phyloP scores from a whole-genome alignment of 805 yeast species.

The Cyberlindnera mycetangii region DNA sequence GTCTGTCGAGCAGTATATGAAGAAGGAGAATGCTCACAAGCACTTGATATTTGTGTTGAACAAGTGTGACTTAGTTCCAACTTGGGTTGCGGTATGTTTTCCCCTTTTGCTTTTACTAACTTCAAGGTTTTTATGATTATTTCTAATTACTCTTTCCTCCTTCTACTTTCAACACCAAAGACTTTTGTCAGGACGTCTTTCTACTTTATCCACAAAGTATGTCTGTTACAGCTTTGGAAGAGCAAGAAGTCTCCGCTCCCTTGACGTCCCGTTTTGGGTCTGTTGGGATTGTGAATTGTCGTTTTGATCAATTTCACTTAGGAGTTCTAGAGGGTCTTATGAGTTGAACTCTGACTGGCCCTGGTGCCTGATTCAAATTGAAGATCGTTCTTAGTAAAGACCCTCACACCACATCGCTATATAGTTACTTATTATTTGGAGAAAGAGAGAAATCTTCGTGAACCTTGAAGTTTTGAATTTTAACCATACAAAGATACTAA shows the following conservation, averaged over 20 bases:
- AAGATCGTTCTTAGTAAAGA: slow-evolving; percentile 80
- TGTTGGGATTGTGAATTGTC: slow-evolving; percentile 26
- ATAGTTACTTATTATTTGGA: slow-evolving; percentile 15
- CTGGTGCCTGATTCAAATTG: slow-evolving; percentile 12
- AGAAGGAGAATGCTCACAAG: slow-evolving; percentile 93
- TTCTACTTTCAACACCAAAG: slow-evolving; percentile 55
- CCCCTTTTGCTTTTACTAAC: slow-evolving; percentile 24
- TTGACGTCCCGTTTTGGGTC: slow-evolving; percentile 46
- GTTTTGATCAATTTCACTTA: slow-evolving; percentile 31
- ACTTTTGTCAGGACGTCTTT: slow-evolving; percentile 75
- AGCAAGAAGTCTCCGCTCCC: slow-evolving; percentile 59
- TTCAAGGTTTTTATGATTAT: not conserved
- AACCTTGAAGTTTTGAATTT: not conserved
- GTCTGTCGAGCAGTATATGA: slow-evolving; percentile 88
- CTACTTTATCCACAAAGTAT: slow-evolving; percentile 45
- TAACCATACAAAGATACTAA: slow-evolving; percentile 17
- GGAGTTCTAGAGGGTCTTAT: slow-evolving; percentile 40
- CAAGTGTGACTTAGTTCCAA: slow-evolving; percentile 97
- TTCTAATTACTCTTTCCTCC: not conserved
- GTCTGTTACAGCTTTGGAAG: slow-evolving; percentile 99
- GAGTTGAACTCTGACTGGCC: slow-evolving; percentile 68
- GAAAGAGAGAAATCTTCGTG: not conserved
- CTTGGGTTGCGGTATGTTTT: slow-evolving; percentile 98
- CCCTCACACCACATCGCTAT: slow-evolving; percentile 54
- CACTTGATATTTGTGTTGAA: slow-evolving; percentile 92